Percentiles rank a stretch among this genome's conserved stretches.
phyloP scores from a whole-genome alignment of 2,329 filamentous ascomycete genomes.

The Ophiobolus disseminans region DNA sequence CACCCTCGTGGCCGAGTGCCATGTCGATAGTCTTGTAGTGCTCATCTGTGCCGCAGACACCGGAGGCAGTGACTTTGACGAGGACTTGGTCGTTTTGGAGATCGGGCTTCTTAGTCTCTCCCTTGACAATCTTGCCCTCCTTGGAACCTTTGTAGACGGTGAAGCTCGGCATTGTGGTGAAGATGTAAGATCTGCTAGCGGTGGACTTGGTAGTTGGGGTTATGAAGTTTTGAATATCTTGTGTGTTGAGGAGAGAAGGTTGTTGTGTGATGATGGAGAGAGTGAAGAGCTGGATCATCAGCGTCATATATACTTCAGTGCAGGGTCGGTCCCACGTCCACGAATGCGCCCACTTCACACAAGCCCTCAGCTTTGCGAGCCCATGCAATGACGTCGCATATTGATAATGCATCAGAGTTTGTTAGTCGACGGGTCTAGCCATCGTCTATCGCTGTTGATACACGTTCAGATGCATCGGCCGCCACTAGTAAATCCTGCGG shows the following conservation, averaged over 20 bases:
- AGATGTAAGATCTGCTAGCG: neutral
- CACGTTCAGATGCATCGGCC: conserved; percentile 16
- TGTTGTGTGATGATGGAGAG: neutral
- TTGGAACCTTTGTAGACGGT: conserved; percentile 70
- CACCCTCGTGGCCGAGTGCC: conserved; percentile 63
- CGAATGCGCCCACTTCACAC: neutral
- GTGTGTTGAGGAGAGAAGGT: neutral
- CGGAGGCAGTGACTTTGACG: conserved; percentile 69
- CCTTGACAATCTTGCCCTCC: conserved; percentile 62
- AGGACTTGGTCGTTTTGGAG: conserved; percentile 63
- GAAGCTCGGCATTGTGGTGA: conserved; percentile 54
- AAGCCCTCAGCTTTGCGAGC: conserved; percentile 17
- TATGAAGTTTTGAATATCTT: neutral
- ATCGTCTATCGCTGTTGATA: conserved; percentile 14
- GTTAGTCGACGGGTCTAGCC: conserved; percentile 14
- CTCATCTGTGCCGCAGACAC: conserved; percentile 69
- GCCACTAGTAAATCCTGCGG: conserved; percentile 14
- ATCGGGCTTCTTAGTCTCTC: conserved; percentile 56
- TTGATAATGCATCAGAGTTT: conserved; percentile 19
- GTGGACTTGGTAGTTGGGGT: neutral
- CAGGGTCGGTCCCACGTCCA: neutral
- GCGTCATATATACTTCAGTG: neutral
- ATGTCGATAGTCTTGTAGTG: conserved; percentile 55
- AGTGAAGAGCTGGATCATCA: too few species aligned
- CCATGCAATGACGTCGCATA: conserved; percentile 28